phyloP scores from a whole-genome alignment of 176 grass and related monocot genomes.

The Triticum monococcum region DNA sequence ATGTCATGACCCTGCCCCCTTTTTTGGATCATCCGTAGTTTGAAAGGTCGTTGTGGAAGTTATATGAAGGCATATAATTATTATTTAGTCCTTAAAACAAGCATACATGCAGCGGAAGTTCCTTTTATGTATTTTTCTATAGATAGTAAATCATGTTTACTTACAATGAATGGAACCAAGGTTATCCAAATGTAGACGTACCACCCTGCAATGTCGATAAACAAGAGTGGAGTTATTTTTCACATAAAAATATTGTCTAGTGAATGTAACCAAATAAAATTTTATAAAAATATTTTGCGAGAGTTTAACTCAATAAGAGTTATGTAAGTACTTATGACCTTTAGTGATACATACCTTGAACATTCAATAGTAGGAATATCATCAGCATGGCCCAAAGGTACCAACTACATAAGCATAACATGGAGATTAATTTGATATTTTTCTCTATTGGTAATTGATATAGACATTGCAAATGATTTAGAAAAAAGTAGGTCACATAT shows the following conservation, averaged over 20 bases:
- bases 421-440: background rate
- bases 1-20: background rate
- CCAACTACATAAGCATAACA: slow-evolving; percentile 56
- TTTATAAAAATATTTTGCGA: background rate
- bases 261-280: background rate
- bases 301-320: background rate
- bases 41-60: background rate
- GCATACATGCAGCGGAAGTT: no score
- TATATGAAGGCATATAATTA: background rate
- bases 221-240: background rate
- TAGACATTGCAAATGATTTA: background rate
- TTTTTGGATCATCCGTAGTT: background rate
- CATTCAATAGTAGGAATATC: slow-evolving; percentile 78
- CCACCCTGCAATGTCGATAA: slow-evolving; percentile 49
- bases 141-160: slow-evolving; percentile 17
- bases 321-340: background rate
- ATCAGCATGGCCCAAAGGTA: slow-evolving; percentile 88
- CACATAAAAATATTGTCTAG: slow-evolving; percentile 15
- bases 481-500: background rate
- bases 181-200: slow-evolving; percentile 82
- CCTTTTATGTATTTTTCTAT: no score
- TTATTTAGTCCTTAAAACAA: background rate
- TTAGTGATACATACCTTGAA: slow-evolving; percentile 51
- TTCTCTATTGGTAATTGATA: background rate
- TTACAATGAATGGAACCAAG: slow-evolving; percentile 66